Evolutionary conservation across 768 basidiomycete species (phyloP), one percentile per base, ranked within the genome.

Genomic region (Podaxis sp.): DNA sequence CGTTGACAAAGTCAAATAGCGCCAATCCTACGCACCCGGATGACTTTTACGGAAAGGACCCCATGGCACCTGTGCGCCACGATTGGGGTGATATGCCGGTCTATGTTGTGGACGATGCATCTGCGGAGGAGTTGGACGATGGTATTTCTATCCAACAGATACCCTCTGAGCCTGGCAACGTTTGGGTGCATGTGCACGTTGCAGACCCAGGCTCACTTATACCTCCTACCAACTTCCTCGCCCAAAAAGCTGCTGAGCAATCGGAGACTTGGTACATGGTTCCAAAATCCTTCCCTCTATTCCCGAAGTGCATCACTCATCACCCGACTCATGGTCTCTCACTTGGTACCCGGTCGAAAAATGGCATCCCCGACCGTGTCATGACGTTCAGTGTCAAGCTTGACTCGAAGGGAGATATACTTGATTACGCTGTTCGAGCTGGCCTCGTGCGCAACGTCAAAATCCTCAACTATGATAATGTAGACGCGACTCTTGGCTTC

Each of bases 141-240:
- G 97, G 95, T 2, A 68, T 99, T 36, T 96, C 95, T 1, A 70
- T 98, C 33, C 92, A 96, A 66, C 70, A 75, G n/a, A 80, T 89
- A 36, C 79, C 82, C 4, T 75, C 76, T 3, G 86, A 90, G 53
- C 84, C 85, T 2, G 83, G 80, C 15, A 80, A 74, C 19, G 71
- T 76, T 51, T 99, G 97, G 96, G 71, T 96, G 11, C 96, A 98
- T 68, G 80, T 90, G 26, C 97, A 99, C 71, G 82, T 99, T 61
- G 96, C 97, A 9, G 97, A 99, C 72, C 96, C 96, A 0, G 94
- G 93, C 1, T 79, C 88, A 11, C 67, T 89, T 53, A 80, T 99
- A 26, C 89, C 88, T 19, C 91, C 90, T 0, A 80, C 80, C 1
- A 89, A 96, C 71, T 67, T 76, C 5, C 70, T 95, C 2, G 81